These are phyloP conservation scores for Scopulariopsis brevicaulis DNA, from an alignment of 2,329 filamentous ascomycete genomes.

Conservation along the genomic window DNA sequence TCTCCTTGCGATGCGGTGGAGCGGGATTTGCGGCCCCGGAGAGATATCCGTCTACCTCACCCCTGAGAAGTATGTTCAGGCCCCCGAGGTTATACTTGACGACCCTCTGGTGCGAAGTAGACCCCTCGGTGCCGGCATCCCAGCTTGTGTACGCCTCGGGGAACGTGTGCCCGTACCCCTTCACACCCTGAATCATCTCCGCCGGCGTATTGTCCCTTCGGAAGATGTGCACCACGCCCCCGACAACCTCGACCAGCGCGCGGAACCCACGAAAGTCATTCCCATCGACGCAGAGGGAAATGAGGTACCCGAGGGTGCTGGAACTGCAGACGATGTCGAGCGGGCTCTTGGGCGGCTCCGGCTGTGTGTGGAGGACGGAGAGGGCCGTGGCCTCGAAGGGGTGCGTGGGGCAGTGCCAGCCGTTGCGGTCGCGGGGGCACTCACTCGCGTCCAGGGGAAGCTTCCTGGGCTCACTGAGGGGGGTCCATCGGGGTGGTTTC, in stretches of 20 bases:
- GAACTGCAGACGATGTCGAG: not conserved
- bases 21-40: not conserved
- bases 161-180: conserved; percentile 55
- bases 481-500: not conserved
- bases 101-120: conserved; percentile 50
- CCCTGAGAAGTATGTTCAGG: conserved; percentile 38
- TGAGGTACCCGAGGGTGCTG: not conserved
- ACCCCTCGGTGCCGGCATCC: conserved; percentile 39
- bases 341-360: not conserved
- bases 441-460: not conserved
- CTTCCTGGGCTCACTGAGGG: not conserved
- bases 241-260: conserved; percentile 43
- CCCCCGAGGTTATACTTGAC: conserved; percentile 46
- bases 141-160: conserved; percentile 56
- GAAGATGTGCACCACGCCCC: conserved; percentile 48
- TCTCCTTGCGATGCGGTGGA: not conserved
- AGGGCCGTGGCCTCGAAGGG: not conserved
- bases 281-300: not conserved
- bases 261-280: conserved; percentile 30
- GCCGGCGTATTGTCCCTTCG: conserved; percentile 49
- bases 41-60: conserved; percentile 45
- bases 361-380: not conserved
- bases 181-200: conserved; percentile 41
- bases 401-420: not conserved
- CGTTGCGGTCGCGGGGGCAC: not conserved